Evolutionary conservation across 2,329 filamentous ascomycete genomes (phyloP).

Genomic region (Pseudopyrenochaeta lycopersici): DNA sequence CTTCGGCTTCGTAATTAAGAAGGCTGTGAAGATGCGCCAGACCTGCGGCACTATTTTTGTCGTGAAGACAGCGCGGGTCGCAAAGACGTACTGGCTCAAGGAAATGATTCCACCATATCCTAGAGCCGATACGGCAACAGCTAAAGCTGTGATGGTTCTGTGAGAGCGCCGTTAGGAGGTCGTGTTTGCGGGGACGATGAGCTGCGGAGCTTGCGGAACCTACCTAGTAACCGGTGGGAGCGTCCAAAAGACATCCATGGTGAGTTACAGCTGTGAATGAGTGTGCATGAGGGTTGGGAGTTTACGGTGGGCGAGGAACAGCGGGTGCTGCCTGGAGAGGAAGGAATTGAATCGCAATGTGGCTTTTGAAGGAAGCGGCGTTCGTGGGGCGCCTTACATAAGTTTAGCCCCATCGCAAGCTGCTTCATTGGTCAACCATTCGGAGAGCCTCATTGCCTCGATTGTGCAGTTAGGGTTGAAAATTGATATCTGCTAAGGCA

Average conservation of each 20-base stretch:
- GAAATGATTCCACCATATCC: constrained; percentile 67
- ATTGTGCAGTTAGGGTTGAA: background rate
- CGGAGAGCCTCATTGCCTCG: background rate
- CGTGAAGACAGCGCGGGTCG: constrained; percentile 62
- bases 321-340: constrained; percentile 45
- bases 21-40: constrained; percentile 67
- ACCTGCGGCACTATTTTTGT: constrained; percentile 63
- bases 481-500: background rate
- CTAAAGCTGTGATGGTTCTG: constrained; percentile 73
- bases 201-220: constrained; percentile 26
- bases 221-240: constrained; percentile 74
- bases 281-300: constrained; percentile 21
- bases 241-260: constrained; percentile 71
- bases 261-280: constrained; percentile 28
- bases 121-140: constrained; percentile 69
- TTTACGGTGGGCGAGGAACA: constrained; percentile 40
- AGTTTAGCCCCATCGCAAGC: constrained; percentile 9
- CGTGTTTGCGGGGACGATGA: constrained; percentile 2
- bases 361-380: constrained; percentile 30
- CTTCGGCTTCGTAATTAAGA: constrained; percentile 65
- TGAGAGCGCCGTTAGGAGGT: constrained; percentile 57
- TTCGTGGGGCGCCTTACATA: constrained; percentile 22
- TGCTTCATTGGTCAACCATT: constrained; percentile 7
- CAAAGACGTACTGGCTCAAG: constrained; percentile 63
- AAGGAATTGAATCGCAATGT: constrained; percentile 27